phyloP scores from a whole-genome alignment of 2,329 filamentous ascomycete genomes.

The Phoma sp. region DNA sequence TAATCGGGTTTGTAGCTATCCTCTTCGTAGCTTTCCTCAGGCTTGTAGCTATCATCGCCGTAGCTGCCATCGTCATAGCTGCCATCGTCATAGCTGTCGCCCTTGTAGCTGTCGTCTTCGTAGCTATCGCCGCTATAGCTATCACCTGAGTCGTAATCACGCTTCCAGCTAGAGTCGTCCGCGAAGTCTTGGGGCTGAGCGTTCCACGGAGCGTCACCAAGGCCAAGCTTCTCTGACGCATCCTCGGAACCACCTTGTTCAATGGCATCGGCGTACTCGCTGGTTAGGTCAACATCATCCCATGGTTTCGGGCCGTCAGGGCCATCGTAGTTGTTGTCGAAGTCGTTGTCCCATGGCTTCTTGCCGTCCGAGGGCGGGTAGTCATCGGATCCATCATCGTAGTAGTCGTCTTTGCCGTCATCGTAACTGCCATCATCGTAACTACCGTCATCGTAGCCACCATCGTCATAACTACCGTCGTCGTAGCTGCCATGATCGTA shows the following conservation, averaged over 20 bases:
- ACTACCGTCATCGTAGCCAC: too few relatives aligned
- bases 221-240: not conserved
- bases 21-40: too few relatives aligned
- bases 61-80: too few relatives aligned
- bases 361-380: not conserved
- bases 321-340: slow-evolving; percentile 14
- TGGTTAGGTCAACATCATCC: slow-evolving; percentile 9
- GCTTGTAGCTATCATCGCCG: too few relatives aligned
- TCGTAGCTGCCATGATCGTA: slow-evolving; percentile 3
- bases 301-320: slow-evolving; percentile 12
- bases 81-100: too few relatives aligned
- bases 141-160: not conserved
- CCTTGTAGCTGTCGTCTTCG: too few relatives aligned
- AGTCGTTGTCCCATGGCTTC: not conserved
- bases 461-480: slow-evolving; percentile 1
- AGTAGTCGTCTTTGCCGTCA: too few relatives aligned
- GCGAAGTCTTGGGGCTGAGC: not conserved
- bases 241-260: slow-evolving; percentile 1
- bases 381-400: not conserved
- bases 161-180: not conserved
- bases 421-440: slow-evolving; percentile 3
- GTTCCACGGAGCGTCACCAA: slow-evolving; percentile 8
- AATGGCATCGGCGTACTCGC: slow-evolving; percentile 10
- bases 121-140: too few relatives aligned
- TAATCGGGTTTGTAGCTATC: too few relatives aligned